A percentile compares a stretch with the other conserved stretches of the same genome.
These are phyloP conservation scores for Saccharomycopsis fermentans DNA, from an alignment of 805 yeast species.

Conservation along the genomic window DNA sequence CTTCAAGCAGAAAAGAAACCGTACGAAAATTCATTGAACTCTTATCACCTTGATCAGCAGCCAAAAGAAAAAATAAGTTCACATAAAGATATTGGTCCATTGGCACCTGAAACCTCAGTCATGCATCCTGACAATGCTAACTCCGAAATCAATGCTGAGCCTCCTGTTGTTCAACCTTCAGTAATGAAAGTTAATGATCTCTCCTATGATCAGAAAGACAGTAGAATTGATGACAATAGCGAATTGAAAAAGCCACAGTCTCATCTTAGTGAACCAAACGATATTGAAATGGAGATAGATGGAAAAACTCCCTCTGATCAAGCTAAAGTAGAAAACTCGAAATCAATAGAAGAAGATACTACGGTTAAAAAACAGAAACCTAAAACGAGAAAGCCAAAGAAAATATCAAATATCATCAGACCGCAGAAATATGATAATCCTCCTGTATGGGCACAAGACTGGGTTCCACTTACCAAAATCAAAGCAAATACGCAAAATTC, in stretches of 20 bases:
- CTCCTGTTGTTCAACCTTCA: not conserved
- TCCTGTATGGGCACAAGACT: constrained; percentile 81
- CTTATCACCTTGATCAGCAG: not conserved
- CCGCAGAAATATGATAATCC: constrained; percentile 16
- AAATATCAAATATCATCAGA: constrained; percentile 1
- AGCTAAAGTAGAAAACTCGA: not conserved
- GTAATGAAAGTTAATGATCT: not conserved
- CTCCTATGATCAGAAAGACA: not conserved
- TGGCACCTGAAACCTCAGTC: not conserved
- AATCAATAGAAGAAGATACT: not conserved
- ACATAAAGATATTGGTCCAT: not conserved
- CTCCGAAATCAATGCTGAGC: not conserved
- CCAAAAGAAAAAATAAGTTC: not conserved
- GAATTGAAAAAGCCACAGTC: not conserved
- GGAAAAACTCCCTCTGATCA: not conserved
- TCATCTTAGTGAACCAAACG: not conserved
- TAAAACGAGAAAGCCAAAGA: constrained; percentile 1
- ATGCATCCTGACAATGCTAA: not conserved
- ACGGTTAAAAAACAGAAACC: not conserved
- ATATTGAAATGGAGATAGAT: not conserved
- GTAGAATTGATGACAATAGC: not conserved
- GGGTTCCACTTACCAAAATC: constrained; percentile 34
- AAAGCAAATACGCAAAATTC: not conserved
- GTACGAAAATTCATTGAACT: too few relatives aligned
- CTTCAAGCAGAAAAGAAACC: not conserved